Conservation (phyloP, 1,284 basidiomycete genomes). For the Rhodotorula mucilaginosa region DNA sequence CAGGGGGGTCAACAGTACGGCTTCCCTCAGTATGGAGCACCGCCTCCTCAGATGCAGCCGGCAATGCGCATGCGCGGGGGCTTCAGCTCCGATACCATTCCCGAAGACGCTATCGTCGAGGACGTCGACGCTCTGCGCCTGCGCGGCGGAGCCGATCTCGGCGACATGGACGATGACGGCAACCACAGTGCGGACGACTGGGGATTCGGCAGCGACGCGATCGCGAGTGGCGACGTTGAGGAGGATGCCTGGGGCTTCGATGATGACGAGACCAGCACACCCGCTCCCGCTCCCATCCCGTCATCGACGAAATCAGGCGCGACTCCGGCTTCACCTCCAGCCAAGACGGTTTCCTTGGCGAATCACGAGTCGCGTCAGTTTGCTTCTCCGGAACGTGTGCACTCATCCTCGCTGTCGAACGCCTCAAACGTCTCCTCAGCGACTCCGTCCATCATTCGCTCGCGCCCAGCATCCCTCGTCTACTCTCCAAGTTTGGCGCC, state of each 20-base stretch:
- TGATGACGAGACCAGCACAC: slow-evolving; percentile 7
- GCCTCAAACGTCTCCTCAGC: slow-evolving; percentile 9
- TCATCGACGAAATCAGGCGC: neutral
- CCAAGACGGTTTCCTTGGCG: neutral
- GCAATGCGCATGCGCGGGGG: slow-evolving; percentile 27
- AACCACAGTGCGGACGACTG: slow-evolving; percentile 27
- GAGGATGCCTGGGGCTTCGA: slow-evolving; percentile 29
- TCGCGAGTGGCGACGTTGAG: slow-evolving; percentile 3
- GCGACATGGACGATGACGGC: slow-evolving; percentile 31
- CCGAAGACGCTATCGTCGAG: neutral
- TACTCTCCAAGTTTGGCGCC: slow-evolving; percentile 16
- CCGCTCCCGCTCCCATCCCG: no score
- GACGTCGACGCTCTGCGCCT: slow-evolving; percentile 6
- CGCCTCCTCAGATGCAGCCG: slow-evolving; percentile 4
- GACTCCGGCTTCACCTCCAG: neutral
- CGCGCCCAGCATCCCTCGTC: slow-evolving; percentile 20
- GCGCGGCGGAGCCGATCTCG: slow-evolving; percentile 27
- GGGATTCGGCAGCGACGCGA: slow-evolving; percentile 23
- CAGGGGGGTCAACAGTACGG: slow-evolving; percentile 3
- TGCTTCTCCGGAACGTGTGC: neutral
- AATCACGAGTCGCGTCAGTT: no score
- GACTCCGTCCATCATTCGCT: slow-evolving; percentile 8
- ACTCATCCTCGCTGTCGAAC: slow-evolving; percentile 20
- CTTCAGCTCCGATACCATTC: neutral
- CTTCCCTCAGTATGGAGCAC: neutral